Percentiles rank a stretch among this genome's conserved stretches.
Evolutionary conservation across 192 early-diverging fungal genomes (phyloP).

Genomic region (Coemansia sp.): DNA sequence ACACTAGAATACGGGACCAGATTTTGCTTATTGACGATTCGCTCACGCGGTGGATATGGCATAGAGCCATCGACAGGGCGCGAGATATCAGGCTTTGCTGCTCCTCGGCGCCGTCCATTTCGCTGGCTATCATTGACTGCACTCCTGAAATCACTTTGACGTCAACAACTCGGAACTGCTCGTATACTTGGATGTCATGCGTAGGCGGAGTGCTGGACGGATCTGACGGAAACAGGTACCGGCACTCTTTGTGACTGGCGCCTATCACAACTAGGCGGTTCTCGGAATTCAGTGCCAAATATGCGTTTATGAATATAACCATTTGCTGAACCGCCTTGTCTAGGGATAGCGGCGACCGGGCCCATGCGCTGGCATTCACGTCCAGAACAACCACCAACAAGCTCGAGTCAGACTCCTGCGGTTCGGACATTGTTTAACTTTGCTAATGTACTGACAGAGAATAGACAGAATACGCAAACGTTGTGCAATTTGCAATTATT

Average conservation of each 20-base stretch:
- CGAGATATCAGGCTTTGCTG: constrained; percentile 39
- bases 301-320: constrained; percentile 88
- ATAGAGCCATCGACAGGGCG: constrained; percentile 52
- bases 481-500: neutral
- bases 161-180: constrained; percentile 53
- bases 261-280: constrained; percentile 87
- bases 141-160: constrained; percentile 34
- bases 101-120: constrained; percentile 11
- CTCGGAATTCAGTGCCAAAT: constrained; percentile 84
- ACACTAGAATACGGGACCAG: constrained; percentile 75
- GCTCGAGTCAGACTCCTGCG: constrained; percentile 64
- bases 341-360: constrained; percentile 59
- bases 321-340: constrained; percentile 73
- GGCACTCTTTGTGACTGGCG: constrained; percentile 26
- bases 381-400: constrained; percentile 82
- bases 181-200: constrained; percentile 49
- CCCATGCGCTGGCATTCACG: constrained; percentile 78
- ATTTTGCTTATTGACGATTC: constrained; percentile 19
- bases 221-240: constrained; percentile 42
- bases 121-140: constrained; percentile 16
- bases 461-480: no score
- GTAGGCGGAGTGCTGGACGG: constrained; percentile 1
- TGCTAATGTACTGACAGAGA: no score
- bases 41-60: constrained; percentile 42
- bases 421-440: constrained; percentile 27